phyloP scores from a whole-genome alignment of 73 alveolate genomes.

The Uronychia setigera region DNA sequence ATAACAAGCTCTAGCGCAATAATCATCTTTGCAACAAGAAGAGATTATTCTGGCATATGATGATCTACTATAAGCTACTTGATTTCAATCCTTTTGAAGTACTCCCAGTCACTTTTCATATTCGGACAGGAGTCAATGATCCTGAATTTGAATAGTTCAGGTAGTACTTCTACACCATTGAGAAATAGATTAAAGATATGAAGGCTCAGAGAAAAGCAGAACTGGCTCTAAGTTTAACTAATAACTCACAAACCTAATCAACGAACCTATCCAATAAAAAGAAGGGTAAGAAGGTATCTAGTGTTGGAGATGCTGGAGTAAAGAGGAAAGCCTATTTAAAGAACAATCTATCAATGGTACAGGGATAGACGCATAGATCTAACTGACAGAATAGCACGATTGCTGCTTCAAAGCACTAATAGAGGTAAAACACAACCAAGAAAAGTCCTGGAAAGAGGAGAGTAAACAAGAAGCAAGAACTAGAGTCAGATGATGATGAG shows the following conservation, averaged over 20 bases:
- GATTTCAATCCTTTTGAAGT: slow-evolving; percentile 14
- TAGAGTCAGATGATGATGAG: neutral
- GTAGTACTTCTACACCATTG: neutral
- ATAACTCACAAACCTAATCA: no score
- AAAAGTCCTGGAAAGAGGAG: neutral
- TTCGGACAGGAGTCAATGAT: neutral
- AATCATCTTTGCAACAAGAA: slow-evolving; percentile 24
- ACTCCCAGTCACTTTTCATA: slow-evolving; percentile 39
- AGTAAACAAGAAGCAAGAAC: neutral
- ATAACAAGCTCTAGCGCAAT: slow-evolving; percentile 4
- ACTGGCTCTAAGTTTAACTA: no score
- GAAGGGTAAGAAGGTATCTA: no score
- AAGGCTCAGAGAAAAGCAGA: neutral
- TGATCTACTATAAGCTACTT: slow-evolving; percentile 11
- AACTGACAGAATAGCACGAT: no score
- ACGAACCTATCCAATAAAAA: no score
- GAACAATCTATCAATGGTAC: no score
- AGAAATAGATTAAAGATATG: neutral
- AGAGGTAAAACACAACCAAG: neutral
- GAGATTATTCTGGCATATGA: slow-evolving; percentile 25
- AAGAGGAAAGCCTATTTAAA: no score
- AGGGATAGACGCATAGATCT: no score
- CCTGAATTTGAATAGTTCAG: slow-evolving; percentile 7
- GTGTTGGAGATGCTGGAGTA: no score
- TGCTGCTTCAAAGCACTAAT: neutral